A percentile compares a stretch with the other conserved stretches of the same genome.
phyloP scores from a whole-genome alignment of 2,329 filamentous ascomycete genomes.

The Ceratocystis ficicola region DNA sequence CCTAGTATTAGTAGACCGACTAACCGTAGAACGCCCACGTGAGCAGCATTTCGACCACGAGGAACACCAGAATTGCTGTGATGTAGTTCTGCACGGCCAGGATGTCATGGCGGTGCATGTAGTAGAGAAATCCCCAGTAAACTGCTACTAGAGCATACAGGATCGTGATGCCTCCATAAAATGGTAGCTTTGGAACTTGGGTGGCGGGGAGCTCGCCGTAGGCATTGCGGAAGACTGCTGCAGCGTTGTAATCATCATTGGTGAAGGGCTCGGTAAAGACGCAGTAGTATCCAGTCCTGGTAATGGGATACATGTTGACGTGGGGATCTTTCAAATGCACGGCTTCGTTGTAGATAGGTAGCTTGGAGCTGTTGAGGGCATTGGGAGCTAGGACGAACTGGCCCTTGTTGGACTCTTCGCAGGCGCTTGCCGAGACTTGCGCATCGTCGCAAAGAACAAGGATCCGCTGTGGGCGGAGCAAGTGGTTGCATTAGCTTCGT shows the following conservation, averaged over 20 bases:
- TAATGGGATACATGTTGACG: conserved; percentile 68
- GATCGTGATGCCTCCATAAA: conserved; percentile 89
- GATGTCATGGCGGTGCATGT: conserved; percentile 86
- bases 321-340: conserved; percentile 66
- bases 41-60: conserved; percentile 93
- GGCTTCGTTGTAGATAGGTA: conserved; percentile 64
- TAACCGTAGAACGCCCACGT: conserved; percentile 94
- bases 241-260: conserved; percentile 57
- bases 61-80: conserved; percentile 86
- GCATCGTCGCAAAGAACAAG: conserved; percentile 60
- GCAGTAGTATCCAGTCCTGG: conserved; percentile 92
- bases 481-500: conserved; percentile 21
- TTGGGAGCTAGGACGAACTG: conserved; percentile 73
- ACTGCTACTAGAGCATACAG: conserved; percentile 77
- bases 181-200: conserved; percentile 92
- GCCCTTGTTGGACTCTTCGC: conserved; percentile 65
- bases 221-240: conserved; percentile 87
- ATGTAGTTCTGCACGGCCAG: conserved; percentile 98
- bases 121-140: conserved; percentile 92
- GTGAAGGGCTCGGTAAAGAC: conserved; percentile 65
- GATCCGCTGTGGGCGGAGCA: conserved; percentile 27
- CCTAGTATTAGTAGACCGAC: conserved; percentile 25
- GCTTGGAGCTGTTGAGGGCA: conserved; percentile 57
- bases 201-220: conserved; percentile 92
- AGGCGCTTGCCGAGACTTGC: conserved; percentile 56